phyloP scores from a whole-genome alignment of 1,139 yeast species.

The Diutina siamensis region DNA sequence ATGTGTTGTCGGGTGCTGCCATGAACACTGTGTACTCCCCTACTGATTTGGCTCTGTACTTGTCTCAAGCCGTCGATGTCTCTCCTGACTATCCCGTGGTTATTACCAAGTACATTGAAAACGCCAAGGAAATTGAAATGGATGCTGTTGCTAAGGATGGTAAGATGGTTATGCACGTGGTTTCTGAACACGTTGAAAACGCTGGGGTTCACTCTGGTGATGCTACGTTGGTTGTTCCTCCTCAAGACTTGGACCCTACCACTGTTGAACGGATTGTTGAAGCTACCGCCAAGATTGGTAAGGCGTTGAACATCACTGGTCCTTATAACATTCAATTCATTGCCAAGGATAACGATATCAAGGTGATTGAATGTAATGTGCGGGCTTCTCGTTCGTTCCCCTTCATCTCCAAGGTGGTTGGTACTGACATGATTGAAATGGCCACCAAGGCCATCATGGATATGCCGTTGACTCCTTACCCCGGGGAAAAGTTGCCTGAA shows the following conservation, averaged over 20 bases:
- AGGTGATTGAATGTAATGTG: slow-evolving; percentile 97
- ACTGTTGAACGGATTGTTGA: slow-evolving; percentile 85
- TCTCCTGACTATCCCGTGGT: slow-evolving; percentile 98
- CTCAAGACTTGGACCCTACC: slow-evolving; percentile 89
- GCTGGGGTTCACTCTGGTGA: slow-evolving; percentile 99
- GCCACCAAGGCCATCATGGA: slow-evolving; percentile 96
- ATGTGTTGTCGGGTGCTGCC: slow-evolving; percentile 97
- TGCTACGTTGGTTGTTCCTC: slow-evolving; percentile 95
- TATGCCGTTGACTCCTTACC: slow-evolving; percentile 77
- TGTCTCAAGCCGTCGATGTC: slow-evolving; percentile 92
- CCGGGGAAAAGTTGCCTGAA: slow-evolving; percentile 77
- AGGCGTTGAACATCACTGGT: slow-evolving; percentile 93
- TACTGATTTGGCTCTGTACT: slow-evolving; percentile 78
- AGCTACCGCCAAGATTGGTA: slow-evolving; percentile 93
- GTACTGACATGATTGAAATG: slow-evolving; percentile 93
- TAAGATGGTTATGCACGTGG: slow-evolving; percentile 91
- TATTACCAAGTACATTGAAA: slow-evolving; percentile 91
- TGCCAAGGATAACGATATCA: slow-evolving; percentile 83
- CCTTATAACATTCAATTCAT: slow-evolving; percentile 96
- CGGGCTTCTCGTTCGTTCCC: slow-evolving; percentile 99
- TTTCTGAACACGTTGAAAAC: slow-evolving; percentile 96
- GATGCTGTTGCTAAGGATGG: slow-evolving; percentile 98
- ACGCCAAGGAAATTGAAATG: slow-evolving; percentile 97
- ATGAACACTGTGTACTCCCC: slow-evolving; percentile 93
- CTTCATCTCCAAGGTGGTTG: slow-evolving; percentile 94